phyloP scores from a whole-genome alignment of 2,329 filamentous ascomycete species.

The Lasiodiplodia hormozganensis region DNA sequence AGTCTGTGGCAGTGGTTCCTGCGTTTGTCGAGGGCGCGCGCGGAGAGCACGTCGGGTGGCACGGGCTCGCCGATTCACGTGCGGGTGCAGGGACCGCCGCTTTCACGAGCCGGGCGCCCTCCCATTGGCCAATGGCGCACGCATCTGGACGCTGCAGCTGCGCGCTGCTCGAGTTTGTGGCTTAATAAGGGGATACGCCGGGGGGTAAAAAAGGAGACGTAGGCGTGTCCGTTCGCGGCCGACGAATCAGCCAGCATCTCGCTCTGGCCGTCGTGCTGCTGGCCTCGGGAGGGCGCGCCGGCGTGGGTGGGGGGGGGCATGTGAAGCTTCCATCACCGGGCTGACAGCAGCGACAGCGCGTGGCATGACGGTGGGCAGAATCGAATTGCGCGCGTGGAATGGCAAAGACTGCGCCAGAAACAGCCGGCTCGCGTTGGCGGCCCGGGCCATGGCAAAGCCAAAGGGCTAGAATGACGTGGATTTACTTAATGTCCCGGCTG shows the following conservation, averaged over 20 bases:
- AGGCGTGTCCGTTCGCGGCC: slow-evolving; percentile 4
- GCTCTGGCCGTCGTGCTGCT: neutral
- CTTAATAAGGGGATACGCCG: slow-evolving; percentile 8
- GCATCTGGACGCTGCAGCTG: neutral
- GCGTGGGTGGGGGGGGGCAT: neutral
- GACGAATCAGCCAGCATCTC: neutral
- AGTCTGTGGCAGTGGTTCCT: slow-evolving; percentile 24
- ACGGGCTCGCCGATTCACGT: slow-evolving; percentile 7
- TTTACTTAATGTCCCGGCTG: slow-evolving; percentile 8
- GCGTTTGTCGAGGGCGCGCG: slow-evolving; percentile 38
- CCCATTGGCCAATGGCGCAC: slow-evolving; percentile 19
- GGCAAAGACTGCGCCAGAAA: slow-evolving; percentile 23
- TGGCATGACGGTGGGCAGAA: neutral
- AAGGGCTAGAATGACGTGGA: slow-evolving; percentile 16
- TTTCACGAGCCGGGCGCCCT: neutral
- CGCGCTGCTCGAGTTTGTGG: slow-evolving; percentile 16
- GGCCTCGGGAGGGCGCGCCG: neutral
- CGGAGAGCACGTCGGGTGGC: neutral
- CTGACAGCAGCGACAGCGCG: slow-evolving; percentile 8
- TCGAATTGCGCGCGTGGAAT: neutral
- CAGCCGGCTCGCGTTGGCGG: slow-evolving; percentile 5
- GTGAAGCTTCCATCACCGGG: slow-evolving; percentile 4
- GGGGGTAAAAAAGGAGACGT: slow-evolving; percentile 1
- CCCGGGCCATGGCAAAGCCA: slow-evolving; percentile 3
- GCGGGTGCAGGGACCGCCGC: neutral